phyloP scores from a whole-genome alignment of 257 asterid genomes.

The Ajuga chamaepitys region DNA sequence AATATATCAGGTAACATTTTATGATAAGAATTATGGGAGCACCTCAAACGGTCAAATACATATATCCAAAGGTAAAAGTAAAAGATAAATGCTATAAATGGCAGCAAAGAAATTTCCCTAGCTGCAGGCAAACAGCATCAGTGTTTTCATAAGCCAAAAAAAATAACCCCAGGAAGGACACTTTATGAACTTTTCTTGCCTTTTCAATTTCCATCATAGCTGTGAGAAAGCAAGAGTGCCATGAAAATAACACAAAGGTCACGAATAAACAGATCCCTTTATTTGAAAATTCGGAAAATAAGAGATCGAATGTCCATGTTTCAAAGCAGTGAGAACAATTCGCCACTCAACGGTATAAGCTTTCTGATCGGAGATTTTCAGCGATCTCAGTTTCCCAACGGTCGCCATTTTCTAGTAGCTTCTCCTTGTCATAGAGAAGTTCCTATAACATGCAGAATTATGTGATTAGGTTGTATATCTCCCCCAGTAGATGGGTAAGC shows the following conservation, averaged over 20 bases:
- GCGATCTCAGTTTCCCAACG: slow-evolving; percentile 94
- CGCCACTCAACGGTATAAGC: slow-evolving; percentile 63
- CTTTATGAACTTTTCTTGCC: not conserved
- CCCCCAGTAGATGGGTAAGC: not conserved
- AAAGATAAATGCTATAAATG: not conserved
- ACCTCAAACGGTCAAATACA: not conserved
- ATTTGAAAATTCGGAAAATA: slow-evolving; percentile 2
- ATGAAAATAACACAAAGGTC: not conserved
- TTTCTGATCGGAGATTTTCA: slow-evolving; percentile 88
- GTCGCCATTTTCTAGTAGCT: slow-evolving; percentile 88
- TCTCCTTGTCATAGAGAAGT: slow-evolving; percentile 93
- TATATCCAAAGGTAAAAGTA: not conserved
- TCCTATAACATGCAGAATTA: slow-evolving; percentile 37
- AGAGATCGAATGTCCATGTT: slow-evolving; percentile 14
- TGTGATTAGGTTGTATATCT: not conserved
- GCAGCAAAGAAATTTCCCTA: not conserved
- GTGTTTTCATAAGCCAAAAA: slow-evolving; percentile 9
- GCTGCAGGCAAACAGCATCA: not conserved
- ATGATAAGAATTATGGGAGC: too few species aligned
- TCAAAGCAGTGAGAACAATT: not conserved
- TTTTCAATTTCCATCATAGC: slow-evolving; percentile 1
- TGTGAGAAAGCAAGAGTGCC: slow-evolving; percentile 2
- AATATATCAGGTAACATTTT: too few species aligned
- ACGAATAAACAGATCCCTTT: slow-evolving; percentile 16
- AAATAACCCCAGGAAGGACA: not conserved